Percentiles rank a stretch among this genome's conserved stretches.
Evolutionary conservation across 2,329 filamentous ascomycete species (phyloP).

Genomic region (Phyllosticta citriasiana): DNA sequence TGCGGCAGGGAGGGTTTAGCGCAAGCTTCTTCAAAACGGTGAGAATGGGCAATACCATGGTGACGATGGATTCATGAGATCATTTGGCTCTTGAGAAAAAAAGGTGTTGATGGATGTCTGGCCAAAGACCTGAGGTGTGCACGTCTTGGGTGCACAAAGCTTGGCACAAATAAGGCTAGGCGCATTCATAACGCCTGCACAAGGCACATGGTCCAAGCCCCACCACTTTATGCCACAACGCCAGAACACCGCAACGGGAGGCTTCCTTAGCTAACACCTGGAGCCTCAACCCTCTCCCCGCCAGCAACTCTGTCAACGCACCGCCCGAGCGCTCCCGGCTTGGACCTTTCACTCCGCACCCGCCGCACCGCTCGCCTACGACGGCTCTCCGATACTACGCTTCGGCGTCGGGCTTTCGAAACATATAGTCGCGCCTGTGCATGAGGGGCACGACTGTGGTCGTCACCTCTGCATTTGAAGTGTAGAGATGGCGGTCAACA

Average conservation of each 20-base stretch:
- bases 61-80: background rate
- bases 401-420: slow-evolving; percentile 9
- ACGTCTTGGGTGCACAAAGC: background rate
- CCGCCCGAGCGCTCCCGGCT: background rate
- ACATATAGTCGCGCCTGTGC: slow-evolving; percentile 11
- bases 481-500: slow-evolving; percentile 77
- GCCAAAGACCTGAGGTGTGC: background rate
- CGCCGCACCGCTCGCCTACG: background rate
- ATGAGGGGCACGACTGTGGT: slow-evolving; percentile 27
- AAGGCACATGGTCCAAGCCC: slow-evolving; percentile 16
- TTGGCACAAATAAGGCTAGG: slow-evolving; percentile 7
- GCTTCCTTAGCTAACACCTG: background rate
- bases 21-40: background rate
- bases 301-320: background rate
- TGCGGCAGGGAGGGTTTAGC: slow-evolving; percentile 14
- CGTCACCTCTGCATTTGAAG: slow-evolving; percentile 20
- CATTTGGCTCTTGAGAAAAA: background rate
- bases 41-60: background rate
- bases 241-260: slow-evolving; percentile 9
- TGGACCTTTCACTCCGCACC: background rate
- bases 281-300: background rate
- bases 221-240: slow-evolving; percentile 7
- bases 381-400: slow-evolving; percentile 11
- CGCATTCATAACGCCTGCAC: slow-evolving; percentile 3
- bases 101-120: background rate